Evolutionary conservation across 2,329 filamentous ascomycete species (phyloP), one percentile per base, ranked within the genome.

Genomic region (Plenodomus tracheiphilus): DNA sequence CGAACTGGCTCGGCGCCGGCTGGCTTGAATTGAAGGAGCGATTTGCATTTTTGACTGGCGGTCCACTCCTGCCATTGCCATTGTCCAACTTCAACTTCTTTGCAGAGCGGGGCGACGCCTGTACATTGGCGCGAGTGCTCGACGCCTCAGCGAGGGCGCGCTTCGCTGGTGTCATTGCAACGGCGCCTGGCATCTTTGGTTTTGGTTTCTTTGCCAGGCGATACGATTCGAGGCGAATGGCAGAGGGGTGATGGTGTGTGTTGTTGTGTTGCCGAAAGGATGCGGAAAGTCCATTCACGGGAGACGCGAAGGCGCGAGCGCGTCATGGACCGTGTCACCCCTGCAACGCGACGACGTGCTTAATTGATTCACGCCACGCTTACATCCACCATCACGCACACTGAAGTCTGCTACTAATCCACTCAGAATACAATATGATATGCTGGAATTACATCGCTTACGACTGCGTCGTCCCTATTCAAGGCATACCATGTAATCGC

Each of bases 1-100:
- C 94, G 70, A 99, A 99, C 46, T 88, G 83, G 70, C 91, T 96
- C 77, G 96, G 97, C 72, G 51, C 57, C 92, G 90, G 88, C 92
- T 55, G 84, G 88, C 93, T 54, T 80, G 50, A 85, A 70, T 66
- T 59, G 46, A 71, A 68, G 5, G 85, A 86, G 55, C 81, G 82
- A 58, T 83, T 82, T 10, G 75, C 78, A n/a, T 76, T 79, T 68
- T 81, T 82, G 59, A 87, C 82, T 3, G 86, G 86, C 46, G 84
- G 81, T 46, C 88, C 80, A 48, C 81, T 80, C 25, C 79, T 76
- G 11, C 79, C 75, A 15, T 80, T 82, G 20, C 81, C 77, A 47
- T 73, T 32, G 49, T 94, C 89, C 51, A 96, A 80, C 74, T 90
- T 95, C 55, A 90, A 82, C 75, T 94, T 96, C 80, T 97, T 97